A percentile compares a stretch with the other conserved stretches of the same genome.
phyloP scores from a whole-genome alignment of 164 flowering plant species.

The Berberis thunbergii region DNA sequence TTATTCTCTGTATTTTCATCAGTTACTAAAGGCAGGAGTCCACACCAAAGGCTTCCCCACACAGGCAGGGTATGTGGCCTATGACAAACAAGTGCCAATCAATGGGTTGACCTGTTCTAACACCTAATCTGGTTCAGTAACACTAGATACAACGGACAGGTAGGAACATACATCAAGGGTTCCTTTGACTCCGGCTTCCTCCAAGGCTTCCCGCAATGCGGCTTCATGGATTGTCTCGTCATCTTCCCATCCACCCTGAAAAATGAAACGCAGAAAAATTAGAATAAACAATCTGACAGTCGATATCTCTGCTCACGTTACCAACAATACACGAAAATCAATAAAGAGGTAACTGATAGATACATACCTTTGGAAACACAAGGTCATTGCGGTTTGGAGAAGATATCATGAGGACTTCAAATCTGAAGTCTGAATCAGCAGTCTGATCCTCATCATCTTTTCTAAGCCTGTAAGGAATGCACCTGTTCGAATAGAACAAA shows the following conservation, averaged over 20 bases:
- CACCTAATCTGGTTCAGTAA: too few relatives aligned
- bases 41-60: too few relatives aligned
- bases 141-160: too few relatives aligned
- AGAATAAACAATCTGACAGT: not conserved
- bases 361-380: conserved; percentile 68
- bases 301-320: not conserved
- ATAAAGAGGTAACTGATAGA: not conserved
- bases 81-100: too few relatives aligned
- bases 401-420: conserved; percentile 64
- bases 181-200: conserved; percentile 82
- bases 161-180: conserved; percentile 39
- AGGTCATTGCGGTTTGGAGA: conserved; percentile 65
- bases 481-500: conserved; percentile 31
- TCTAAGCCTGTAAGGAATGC: conserved; percentile 62
- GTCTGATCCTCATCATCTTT: conserved; percentile 21
- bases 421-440: conserved; percentile 12
- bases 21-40: too few relatives aligned
- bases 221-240: conserved; percentile 70
- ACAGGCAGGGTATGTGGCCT: too few relatives aligned
- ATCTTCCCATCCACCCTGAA: conserved; percentile 88
- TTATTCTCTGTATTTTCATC: too few relatives aligned
- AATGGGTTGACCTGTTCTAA: too few relatives aligned
- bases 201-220: conserved; percentile 74
- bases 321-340: not conserved
- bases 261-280: conserved; percentile 5